Base-by-base conservation (phyloP, 73 alveolate genomes). In the Paramecium pentaurelia region DNA sequence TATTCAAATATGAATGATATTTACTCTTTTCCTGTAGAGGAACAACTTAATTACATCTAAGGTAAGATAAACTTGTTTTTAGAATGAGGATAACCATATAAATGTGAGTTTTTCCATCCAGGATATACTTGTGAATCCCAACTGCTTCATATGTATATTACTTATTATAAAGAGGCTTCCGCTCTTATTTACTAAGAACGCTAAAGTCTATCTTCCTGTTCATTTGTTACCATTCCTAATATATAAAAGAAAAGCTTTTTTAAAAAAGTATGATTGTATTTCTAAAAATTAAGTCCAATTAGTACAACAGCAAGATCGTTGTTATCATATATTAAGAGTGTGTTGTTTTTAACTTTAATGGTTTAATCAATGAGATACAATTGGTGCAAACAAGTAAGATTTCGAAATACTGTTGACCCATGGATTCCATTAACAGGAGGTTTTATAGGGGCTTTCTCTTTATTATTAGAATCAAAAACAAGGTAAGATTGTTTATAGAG, bases 121-220 rank as follows among this genome's bases (percentile, higher is more conserved):
- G 84, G 84, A 2, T 34, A 28, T 28, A 64, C 51, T 64, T 64
- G 84, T 27, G 84, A 64, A 34, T 11, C 84, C 28, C 27, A 64
- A 34, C 28, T 64, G 16, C 47, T 64, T 32, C 84, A 34, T 6
- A 28, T 64, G 84, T 64, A 64, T 12, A 28, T 64, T 12, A 16
- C 70, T 28, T 32, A 28, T 25, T 64, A 32, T 25, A 34, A 64
- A 3, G 30, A 64, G 84, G 84, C 28, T 64, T 10, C 84, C 84
- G 28, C 47, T 28, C 51, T 64, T 64, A 28, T 34, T 64, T 32
- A 3, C 32, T 10, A 64, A 64, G 28, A 64, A 64, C 28, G 84
- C 84, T 36, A 75, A 75, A 75, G 88, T 75, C 47, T 75, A 75
- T 75, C 88, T 75, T 38, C 88, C 88, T 1, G 88, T 75, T 8